Percentiles rank a stretch among this genome's conserved stretches.
These are phyloP conservation scores for Chaetomium sp. DNA, from an alignment of 2,329 filamentous ascomycete genomes.

Conservation along the genomic window DNA sequence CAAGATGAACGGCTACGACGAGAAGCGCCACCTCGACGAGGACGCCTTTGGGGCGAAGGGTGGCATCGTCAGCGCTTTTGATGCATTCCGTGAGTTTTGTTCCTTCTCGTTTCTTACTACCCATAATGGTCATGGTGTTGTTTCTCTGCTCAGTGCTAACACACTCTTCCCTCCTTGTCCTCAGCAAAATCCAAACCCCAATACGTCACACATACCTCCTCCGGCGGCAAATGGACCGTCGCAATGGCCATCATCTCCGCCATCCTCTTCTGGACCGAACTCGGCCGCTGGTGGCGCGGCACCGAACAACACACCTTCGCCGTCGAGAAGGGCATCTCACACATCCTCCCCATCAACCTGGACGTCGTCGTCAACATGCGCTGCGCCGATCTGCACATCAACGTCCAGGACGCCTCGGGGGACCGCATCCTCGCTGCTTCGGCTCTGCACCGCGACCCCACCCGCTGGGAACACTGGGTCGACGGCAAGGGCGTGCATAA, in stretches of 20 bases:
- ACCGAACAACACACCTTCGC: slow-evolving; percentile 82
- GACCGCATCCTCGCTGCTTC: slow-evolving; percentile 82
- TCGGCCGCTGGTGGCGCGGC: slow-evolving; percentile 76
- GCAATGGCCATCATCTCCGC: slow-evolving; percentile 68
- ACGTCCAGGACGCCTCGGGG: slow-evolving; percentile 91
- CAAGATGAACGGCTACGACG: slow-evolving; percentile 72
- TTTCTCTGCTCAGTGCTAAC: slow-evolving; percentile 2
- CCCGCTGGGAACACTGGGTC: slow-evolving; percentile 77
- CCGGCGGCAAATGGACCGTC: slow-evolving; percentile 91
- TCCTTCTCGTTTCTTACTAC: not conserved
- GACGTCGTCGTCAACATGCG: slow-evolving; percentile 88
- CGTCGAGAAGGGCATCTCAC: slow-evolving; percentile 85
- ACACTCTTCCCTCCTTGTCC: not conserved
- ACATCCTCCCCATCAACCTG: slow-evolving; percentile 86
- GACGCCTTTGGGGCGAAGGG: slow-evolving; percentile 71
- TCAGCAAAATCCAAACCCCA: slow-evolving; percentile 91
- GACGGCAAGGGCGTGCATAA: slow-evolving; percentile 60
- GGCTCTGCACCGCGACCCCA: slow-evolving; percentile 67
- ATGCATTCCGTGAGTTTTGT: slow-evolving; percentile 79
- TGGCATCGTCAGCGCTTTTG: slow-evolving; percentile 75
- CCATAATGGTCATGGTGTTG: not conserved
- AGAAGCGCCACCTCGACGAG: slow-evolving; percentile 63
- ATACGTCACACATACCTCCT: slow-evolving; percentile 76
- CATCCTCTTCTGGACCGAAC: slow-evolving; percentile 70
- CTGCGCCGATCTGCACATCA: slow-evolving; percentile 84